Conservation (phyloP, 2,329 filamentous ascomycete genomes). For the Xylaria sp. region DNA sequence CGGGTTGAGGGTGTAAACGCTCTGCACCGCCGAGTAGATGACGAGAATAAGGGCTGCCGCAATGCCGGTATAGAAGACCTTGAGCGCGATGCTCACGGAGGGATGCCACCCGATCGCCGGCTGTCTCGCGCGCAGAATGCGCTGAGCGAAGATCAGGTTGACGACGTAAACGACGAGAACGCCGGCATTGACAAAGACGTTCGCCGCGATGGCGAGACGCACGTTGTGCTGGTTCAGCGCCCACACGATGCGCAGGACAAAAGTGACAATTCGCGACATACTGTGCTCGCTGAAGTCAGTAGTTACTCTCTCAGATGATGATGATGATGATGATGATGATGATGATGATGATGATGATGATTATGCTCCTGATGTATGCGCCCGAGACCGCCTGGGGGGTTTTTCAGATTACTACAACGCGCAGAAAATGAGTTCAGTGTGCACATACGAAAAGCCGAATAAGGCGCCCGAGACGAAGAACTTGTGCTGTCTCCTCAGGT, state of each 20-base stretch:
- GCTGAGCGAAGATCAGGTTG: constrained; percentile 55
- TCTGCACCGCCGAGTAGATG: constrained; percentile 48
- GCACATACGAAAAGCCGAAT: constrained; percentile 50
- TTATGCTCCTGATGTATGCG: too few species aligned
- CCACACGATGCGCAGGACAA: constrained; percentile 53
- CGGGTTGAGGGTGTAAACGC: constrained; percentile 45
- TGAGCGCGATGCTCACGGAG: constrained; percentile 44
- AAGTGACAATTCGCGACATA: constrained; percentile 51
- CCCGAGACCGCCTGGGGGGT: too few species aligned
- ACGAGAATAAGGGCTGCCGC: constrained; percentile 49
- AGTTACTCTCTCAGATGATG: too few species aligned
- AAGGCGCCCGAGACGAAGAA: constrained; percentile 53
- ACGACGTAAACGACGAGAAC: constrained; percentile 52
- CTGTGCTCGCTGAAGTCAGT: too few species aligned
- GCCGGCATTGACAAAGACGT: constrained; percentile 53
- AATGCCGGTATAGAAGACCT: constrained; percentile 47
- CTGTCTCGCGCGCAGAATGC: constrained; percentile 53
- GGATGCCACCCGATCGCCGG: constrained; percentile 52
- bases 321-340: too few species aligned
- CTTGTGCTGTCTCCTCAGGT: constrained; percentile 52
- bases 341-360: too few species aligned
- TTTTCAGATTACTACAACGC: too few species aligned
- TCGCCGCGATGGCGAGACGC: constrained; percentile 50
- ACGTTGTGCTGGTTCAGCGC: constrained; percentile 45
- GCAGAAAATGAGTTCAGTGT: too few species aligned